Evolutionary conservation across 2,329 filamentous ascomycete genomes (phyloP).

Genomic region (Tothia fuscella): DNA sequence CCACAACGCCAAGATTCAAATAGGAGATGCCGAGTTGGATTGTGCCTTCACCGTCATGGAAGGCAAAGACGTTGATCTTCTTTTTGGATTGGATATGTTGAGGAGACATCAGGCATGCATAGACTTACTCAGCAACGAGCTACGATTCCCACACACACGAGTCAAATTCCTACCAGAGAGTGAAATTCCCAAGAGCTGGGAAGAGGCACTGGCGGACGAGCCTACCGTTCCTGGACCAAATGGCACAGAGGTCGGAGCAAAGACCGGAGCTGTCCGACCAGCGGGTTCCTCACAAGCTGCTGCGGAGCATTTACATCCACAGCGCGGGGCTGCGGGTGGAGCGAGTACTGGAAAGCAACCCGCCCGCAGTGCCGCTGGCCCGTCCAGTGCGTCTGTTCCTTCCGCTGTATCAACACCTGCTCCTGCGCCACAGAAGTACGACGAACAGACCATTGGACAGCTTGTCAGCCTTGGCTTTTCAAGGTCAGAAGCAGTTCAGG

Average conservation of each 20-base stretch:
- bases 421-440: conserved; percentile 27
- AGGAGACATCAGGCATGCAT: conserved; percentile 91
- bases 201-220: conserved; percentile 63
- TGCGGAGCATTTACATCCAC: conserved; percentile 10
- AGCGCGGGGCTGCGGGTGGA: too few species aligned
- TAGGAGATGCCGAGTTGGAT: conserved; percentile 73
- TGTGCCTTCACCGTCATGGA: conserved; percentile 99
- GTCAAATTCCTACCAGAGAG: conserved; percentile 85
- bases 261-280: conserved; percentile 61
- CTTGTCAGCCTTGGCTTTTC: conserved; percentile 69
- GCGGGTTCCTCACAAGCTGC: conserved; percentile 23
- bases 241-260: conserved; percentile 77
- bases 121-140: conserved; percentile 70
- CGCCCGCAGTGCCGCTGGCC: conserved; percentile 9
- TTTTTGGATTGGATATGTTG: conserved; percentile 91
- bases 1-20: conserved; percentile 88
- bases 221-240: conserved; percentile 75
- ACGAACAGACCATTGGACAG: conserved; percentile 59
- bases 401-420: conserved; percentile 2
- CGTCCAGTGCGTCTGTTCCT: conserved; percentile 3
- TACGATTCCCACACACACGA: conserved; percentile 79
- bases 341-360: conserved; percentile 7
- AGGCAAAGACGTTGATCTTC: conserved; percentile 86
- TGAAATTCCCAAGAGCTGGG: conserved; percentile 77
- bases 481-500: conserved; percentile 62